Base-by-base conservation (phyloP, 805 yeast species). In the Citeromyces matritensis region DNA sequence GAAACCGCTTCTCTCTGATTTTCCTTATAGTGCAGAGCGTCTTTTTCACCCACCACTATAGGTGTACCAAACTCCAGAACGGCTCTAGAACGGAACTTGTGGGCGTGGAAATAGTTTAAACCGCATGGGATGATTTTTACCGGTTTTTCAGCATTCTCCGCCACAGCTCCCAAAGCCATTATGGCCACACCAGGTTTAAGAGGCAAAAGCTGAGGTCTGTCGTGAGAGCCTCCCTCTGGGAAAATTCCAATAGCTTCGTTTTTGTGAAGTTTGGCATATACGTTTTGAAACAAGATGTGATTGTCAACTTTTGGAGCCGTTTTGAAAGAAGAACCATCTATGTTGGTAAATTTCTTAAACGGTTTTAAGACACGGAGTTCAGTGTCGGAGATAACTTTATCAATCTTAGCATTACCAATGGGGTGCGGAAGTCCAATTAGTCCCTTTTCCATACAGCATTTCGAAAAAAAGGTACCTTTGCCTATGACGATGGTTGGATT, bases 221-320 rank as follows among this genome's bases (percentile, higher is more conserved):
- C 98, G 47, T 88, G 98, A n/a, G 96, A 85, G 2, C 98, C 98
- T 35, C 98, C 98, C 58, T 91, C 98, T 4, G 97, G 96, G 53
- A 86, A 93, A 36, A 91, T 86, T 7, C 95, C 96, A 27, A 88
- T 60, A 36, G 91, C 72, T 27, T 76, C 72, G 25, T 86, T 83
- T 7, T 73, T 62, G 15, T 65, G 54, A 40, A 88, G 61, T 45
- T 80, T 88, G 26, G 72, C 67, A 46, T 86, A 91, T 3, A 88
- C 97, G 35, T 65, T 60, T 38, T 80, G 69, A 54, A 84, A 88
- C 34, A 88, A 86, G 9, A 59, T 52, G 21, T 77, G 67, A 51
- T 91, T 95, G 53, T 91, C 84, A 33, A 91, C 75, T 47, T 79
- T 79, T 32, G 69, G 76, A 1, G 95, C 96, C 26, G 64, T 55